Percentiles rank a stretch among this genome's conserved stretches.
These are phyloP conservation scores for Populus hybrid DNA, from an alignment of 441 rosid species.

Conservation along the genomic window DNA sequence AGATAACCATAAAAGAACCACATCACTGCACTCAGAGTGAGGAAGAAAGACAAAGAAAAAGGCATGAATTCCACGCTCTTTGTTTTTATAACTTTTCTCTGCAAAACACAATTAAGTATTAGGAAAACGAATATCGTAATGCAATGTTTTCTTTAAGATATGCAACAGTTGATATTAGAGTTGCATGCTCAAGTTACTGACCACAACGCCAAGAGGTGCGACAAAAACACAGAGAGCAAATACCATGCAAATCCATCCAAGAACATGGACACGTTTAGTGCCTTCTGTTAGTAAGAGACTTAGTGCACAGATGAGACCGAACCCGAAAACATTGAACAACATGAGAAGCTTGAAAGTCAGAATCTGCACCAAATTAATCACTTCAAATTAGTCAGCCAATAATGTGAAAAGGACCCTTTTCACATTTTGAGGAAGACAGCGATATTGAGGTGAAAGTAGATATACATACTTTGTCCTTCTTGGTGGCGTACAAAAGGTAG, in stretches of 20 bases:
- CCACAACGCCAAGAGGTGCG: conserved; percentile 73
- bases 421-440: background rate
- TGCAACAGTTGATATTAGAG: too few relatives aligned
- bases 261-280: conserved; percentile 37
- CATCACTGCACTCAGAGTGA: too few relatives aligned
- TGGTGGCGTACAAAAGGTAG: too few relatives aligned
- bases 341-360: conserved; percentile 44
- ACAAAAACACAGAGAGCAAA: conserved; percentile 59
- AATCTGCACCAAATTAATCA: conserved; percentile 32
- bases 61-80: too few relatives aligned
- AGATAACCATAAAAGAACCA: too few relatives aligned
- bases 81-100: too few relatives aligned
- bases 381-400: background rate
- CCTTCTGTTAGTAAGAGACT: conserved; percentile 40
- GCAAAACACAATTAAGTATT: too few relatives aligned
- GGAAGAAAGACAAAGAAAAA: too few relatives aligned
- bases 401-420: background rate
- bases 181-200: conserved; percentile 8
- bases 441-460: background rate
- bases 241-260: conserved; percentile 71
- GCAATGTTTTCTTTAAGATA: too few relatives aligned
- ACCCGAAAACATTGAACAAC: conserved; percentile 50
- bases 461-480: too few relatives aligned
- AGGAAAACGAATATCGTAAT: too few relatives aligned
- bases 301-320: conserved; percentile 43